These are phyloP conservation scores for Ceratonia siliqua DNA, from an alignment of 306 rosid genomes.

Conservation along the genomic window DNA sequence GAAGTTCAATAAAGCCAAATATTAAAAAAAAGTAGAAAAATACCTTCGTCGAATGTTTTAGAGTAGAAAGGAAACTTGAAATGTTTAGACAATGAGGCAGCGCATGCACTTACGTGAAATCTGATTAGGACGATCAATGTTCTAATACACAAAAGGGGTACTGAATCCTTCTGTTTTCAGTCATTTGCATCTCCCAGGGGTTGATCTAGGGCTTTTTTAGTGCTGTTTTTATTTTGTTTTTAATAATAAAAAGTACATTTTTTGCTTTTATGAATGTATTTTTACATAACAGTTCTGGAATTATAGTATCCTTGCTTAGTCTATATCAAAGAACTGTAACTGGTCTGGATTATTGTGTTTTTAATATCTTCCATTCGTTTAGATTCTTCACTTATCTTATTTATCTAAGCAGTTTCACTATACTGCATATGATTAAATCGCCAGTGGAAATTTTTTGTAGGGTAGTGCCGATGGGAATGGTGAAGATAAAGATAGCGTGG, in stretches of 20 bases:
- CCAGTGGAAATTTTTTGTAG: slow-evolving; percentile 44
- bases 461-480: slow-evolving; percentile 59
- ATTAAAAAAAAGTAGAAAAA: neutral
- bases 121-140: neutral
- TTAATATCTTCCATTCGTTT: slow-evolving; percentile 13
- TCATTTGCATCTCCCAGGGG: too few relatives aligned
- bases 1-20: neutral
- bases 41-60: neutral
- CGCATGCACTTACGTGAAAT: neutral
- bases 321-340: neutral
- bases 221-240: too few relatives aligned
- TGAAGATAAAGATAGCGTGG: slow-evolving; percentile 48
- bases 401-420: neutral
- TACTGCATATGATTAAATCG: slow-evolving; percentile 10
- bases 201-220: too few relatives aligned
- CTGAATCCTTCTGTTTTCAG: too few relatives aligned
- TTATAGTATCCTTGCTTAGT: neutral
- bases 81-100: slow-evolving; percentile 19
- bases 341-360: slow-evolving; percentile 4
- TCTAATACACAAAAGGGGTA: too few relatives aligned
- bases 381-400: slow-evolving; percentile 9
- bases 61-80: slow-evolving; percentile 17
- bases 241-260: too few relatives aligned
- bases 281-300: neutral
- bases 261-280: too few relatives aligned